These are phyloP conservation scores for Caloboletus firmus DNA, from an alignment of 1,284 basidiomycete species.

Conservation along the genomic window DNA sequence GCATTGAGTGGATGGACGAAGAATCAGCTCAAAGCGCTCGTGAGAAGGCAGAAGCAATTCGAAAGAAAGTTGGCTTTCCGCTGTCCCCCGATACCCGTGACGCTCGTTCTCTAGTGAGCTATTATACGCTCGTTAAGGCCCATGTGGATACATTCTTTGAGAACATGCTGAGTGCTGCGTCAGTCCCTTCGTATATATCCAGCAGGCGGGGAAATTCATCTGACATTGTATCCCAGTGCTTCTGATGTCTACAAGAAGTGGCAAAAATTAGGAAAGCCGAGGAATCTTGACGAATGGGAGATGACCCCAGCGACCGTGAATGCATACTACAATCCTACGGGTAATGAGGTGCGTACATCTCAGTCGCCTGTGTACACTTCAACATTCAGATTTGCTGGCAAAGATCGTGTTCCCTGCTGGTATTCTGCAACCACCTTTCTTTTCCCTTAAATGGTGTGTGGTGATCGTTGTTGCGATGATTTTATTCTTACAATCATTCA, in stretches of 20 bases:
- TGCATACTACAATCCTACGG: constrained; percentile 79
- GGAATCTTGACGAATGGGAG: constrained; percentile 82
- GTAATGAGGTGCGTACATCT: constrained; percentile 60
- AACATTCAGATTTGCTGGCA: constrained; percentile 10
- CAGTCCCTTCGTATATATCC: constrained; percentile 24
- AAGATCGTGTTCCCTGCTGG: constrained; percentile 98
- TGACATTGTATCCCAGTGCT: constrained; percentile 39
- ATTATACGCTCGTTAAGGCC: constrained; percentile 75
- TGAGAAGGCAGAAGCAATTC: constrained; percentile 83
- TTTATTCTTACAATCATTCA: constrained; percentile 29
- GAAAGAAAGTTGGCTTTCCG: constrained; percentile 89
- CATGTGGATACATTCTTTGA: constrained; percentile 77
- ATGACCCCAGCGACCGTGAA: constrained; percentile 84
- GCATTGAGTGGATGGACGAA: constrained; percentile 91
- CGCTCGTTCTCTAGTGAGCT: constrained; percentile 68
- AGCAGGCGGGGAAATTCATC: not conserved
- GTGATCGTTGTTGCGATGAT: not conserved
- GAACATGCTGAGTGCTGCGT: constrained; percentile 74
- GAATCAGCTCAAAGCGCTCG: constrained; percentile 80
- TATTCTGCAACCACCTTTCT: constrained; percentile 92
- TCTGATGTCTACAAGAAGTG: constrained; percentile 67
- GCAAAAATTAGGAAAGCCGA: constrained; percentile 70
- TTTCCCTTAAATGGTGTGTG: constrained; percentile 76
- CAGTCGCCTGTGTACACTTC: not conserved
- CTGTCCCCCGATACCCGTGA: constrained; percentile 79